These are phyloP conservation scores for Xerocomellus amylosporus DNA, from an alignment of 768 basidiomycete species.

Conservation along the genomic window DNA sequence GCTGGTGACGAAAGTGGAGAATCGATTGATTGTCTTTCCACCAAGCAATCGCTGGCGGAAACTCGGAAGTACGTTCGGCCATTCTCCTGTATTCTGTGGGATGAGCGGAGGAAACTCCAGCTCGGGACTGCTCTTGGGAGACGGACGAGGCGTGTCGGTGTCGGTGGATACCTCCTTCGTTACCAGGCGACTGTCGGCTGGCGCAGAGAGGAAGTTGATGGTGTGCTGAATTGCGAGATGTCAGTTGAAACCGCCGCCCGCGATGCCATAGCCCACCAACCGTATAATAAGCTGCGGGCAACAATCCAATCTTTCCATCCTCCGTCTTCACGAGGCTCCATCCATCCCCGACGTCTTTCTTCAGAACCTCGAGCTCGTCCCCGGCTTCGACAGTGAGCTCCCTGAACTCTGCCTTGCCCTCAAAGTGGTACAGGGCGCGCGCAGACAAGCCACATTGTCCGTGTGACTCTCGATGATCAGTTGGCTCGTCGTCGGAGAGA, in stretches of 20 bases:
- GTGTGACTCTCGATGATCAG: constrained; percentile 33
- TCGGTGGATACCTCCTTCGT: constrained; percentile 38
- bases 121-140: constrained; percentile 25
- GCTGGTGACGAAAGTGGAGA: constrained; percentile 81
- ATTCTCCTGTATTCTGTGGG: constrained; percentile 72
- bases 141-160: constrained; percentile 50
- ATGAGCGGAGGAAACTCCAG: constrained; percentile 43
- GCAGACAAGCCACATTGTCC: constrained; percentile 47
- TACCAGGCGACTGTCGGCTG: constrained; percentile 30
- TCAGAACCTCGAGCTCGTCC: constrained; percentile 66
- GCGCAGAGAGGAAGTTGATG: constrained; percentile 54
- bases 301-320: constrained; percentile 60
- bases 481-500: constrained; percentile 53
- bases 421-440: constrained; percentile 69
- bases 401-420: constrained; percentile 71
- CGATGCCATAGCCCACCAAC: constrained; percentile 37
- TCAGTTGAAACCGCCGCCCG: background rate
- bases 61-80: constrained; percentile 55
- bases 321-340: constrained; percentile 71
- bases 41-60: constrained; percentile 70
- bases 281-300: constrained; percentile 72
- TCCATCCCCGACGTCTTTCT: constrained; percentile 70
- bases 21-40: constrained; percentile 78
- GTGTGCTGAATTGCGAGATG: constrained; percentile 51
- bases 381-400: constrained; percentile 70